Evolutionary conservation across 208 protist genomes (phyloP), one percentile per base, ranked within the genome.

Genomic region (Angomonas deanei): DNA sequence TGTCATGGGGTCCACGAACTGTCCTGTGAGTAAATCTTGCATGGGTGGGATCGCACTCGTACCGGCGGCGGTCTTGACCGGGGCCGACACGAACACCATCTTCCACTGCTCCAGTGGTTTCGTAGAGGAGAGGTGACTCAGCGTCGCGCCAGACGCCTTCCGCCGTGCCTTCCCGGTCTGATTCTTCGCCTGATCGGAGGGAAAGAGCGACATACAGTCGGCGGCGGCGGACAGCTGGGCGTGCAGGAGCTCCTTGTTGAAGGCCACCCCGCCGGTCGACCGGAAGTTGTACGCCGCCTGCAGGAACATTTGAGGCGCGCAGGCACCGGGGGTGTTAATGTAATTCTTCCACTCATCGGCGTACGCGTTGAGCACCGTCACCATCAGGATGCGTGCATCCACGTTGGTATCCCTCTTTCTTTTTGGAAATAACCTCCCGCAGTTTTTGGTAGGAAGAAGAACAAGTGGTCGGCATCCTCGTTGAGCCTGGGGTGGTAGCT

Each of bases 181-280:
- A n/a, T n/a, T n/a, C n/a, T n/a, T n/a, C n/a, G n/a, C n/a, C n/a
- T n/a, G n/a, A n/a, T n/a, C n/a, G n/a, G n/a, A n/a, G n/a, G n/a
- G 36, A 42, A 42, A 42, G 36, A 42, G 36, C 11, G 36, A 42
- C 36, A 88, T 61, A 0, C 82, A 66, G 19, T 79, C 73, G 27
- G 86, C 89, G 1, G 84, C 84, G 11, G 76, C 61, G 19, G 79
- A 66, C 1, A 95, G 64, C 74, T 95, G 89, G 3, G 85, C 81
- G 34, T 91, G 84, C 36, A 95, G 78, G 11, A 95, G 75, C 50
- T 91, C 76, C 68, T 92, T 93, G 67, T 95, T 95, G 19, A 94
- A 73, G 47, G 73, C 66, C 31, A 65, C 62, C 0, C 66, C 57
- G 55, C 62, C 65, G 30, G 59, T 84, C 57, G 23, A 53, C 33